phyloP scores from a whole-genome alignment of 192 early-diverging fungal species.

The Phlyctochytrium arcticum region DNA sequence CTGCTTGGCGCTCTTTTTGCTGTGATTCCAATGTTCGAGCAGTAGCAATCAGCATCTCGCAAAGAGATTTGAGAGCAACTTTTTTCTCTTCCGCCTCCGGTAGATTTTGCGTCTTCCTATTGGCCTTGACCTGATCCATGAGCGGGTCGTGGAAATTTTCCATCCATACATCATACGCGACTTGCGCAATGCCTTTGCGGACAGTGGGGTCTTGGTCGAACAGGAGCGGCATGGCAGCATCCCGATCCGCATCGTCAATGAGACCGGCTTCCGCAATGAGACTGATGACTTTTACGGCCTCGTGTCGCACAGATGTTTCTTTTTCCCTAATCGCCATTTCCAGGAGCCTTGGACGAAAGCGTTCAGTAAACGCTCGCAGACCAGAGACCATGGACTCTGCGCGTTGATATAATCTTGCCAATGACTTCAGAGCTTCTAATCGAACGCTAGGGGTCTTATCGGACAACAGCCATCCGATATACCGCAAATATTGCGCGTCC shows the following conservation, averaged over 20 bases:
- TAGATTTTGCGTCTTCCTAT: not conserved
- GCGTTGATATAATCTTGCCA: slow-evolving; percentile 50
- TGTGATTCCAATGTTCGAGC: not conserved
- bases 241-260: slow-evolving; percentile 60
- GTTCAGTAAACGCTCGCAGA: slow-evolving; percentile 59
- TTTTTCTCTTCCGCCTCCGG: slow-evolving; percentile 10
- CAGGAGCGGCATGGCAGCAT: slow-evolving; percentile 63
- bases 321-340: slow-evolving; percentile 72
- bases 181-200: slow-evolving; percentile 59
- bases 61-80: slow-evolving; percentile 29
- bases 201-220: slow-evolving; percentile 65
- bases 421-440: slow-evolving; percentile 62
- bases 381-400: slow-evolving; percentile 49
- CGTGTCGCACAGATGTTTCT: slow-evolving; percentile 36
- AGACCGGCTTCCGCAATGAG: slow-evolving; percentile 45
- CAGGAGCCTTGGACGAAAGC: slow-evolving; percentile 67
- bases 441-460: slow-evolving; percentile 65
- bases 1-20: not conserved
- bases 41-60: slow-evolving; percentile 14
- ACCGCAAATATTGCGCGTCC: slow-evolving; percentile 70
- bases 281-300: slow-evolving; percentile 48
- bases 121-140: slow-evolving; percentile 7
- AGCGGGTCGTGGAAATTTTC: slow-evolving; percentile 38
- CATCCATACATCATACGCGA: slow-evolving; percentile 52
- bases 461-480: slow-evolving; percentile 82